Percentiles rank a stretch among this genome's conserved stretches.
Evolutionary conservation across 2,329 filamentous ascomycete genomes (phyloP).

Genomic region (Didymella keratinophila): DNA sequence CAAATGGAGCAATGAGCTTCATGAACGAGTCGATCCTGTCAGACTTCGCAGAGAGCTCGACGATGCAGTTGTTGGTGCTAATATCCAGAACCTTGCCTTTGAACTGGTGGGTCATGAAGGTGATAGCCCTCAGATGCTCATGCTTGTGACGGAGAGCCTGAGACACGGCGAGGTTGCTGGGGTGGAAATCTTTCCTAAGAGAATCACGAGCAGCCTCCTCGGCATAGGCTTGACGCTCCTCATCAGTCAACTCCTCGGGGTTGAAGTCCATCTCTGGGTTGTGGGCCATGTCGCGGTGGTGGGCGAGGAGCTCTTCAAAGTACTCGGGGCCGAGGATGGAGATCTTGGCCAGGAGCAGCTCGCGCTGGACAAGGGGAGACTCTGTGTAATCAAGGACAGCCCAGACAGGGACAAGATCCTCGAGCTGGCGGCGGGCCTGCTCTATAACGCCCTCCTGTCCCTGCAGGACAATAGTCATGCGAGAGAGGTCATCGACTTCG

Average conservation of each 20-base stretch:
- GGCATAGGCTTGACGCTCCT: conserved; percentile 42
- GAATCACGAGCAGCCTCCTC: conserved; percentile 51
- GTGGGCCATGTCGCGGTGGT: conserved; percentile 88
- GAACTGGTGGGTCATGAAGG: conserved; percentile 96
- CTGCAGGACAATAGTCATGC: conserved; percentile 98
- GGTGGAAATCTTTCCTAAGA: conserved; percentile 78
- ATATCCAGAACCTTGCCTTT: conserved; percentile 98
- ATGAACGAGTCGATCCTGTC: conserved; percentile 95
- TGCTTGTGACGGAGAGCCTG: conserved; percentile 96
- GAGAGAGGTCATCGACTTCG: conserved; percentile 93
- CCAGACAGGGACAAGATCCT: conserved; percentile 98
- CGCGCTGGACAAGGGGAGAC: conserved; percentile 91
- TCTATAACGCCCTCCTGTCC: conserved; percentile 97
- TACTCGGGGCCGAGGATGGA: conserved; percentile 97
- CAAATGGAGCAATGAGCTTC: conserved; percentile 92
- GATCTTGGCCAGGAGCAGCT: conserved; percentile 93
- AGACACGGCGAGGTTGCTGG: conserved; percentile 81
- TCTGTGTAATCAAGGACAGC: conserved; percentile 96
- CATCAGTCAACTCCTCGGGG: conserved; percentile 39
- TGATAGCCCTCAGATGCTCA: conserved; percentile 95
- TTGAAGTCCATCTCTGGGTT: conserved; percentile 44
- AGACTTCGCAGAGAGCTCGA: conserved; percentile 94
- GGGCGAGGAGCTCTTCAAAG: conserved; percentile 94
- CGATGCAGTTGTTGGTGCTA: conserved; percentile 97
- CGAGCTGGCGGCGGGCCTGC: conserved; percentile 92